Percentiles rank a stretch among this genome's conserved stretches.
Evolutionary conservation across 2,329 filamentous ascomycete genomes (phyloP).

Genomic region (Penicillium aurantiogriseum): DNA sequence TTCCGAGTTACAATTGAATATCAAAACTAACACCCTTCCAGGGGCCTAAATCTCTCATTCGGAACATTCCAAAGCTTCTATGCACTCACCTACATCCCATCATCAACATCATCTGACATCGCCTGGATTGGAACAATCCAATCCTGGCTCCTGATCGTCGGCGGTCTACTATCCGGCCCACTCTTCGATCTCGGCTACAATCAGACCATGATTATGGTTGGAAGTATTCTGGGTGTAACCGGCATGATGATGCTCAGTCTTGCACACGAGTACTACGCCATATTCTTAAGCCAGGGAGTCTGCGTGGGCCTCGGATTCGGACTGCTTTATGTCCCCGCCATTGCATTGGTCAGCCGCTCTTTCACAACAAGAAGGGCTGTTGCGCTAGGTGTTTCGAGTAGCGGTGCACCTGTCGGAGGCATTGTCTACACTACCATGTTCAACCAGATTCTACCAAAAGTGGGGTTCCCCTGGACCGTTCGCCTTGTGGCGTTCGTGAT

Average conservation of each 20-base stretch:
- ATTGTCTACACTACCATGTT: constrained; percentile 56
- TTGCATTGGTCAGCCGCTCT: constrained; percentile 52
- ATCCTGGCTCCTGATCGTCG: constrained; percentile 40
- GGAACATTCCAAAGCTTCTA: constrained; percentile 50
- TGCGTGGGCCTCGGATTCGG: constrained; percentile 47
- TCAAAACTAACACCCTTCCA: neutral
- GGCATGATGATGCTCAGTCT: constrained; percentile 44
- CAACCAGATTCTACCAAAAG: constrained; percentile 49
- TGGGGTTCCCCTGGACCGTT: constrained; percentile 60
- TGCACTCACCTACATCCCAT: constrained; percentile 12
- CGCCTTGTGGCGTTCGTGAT: constrained; percentile 56
- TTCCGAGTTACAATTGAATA: neutral
- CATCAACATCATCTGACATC: constrained; percentile 36
- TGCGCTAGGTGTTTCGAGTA: constrained; percentile 54
- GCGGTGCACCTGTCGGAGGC: constrained; percentile 56
- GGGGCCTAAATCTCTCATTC: constrained; percentile 33
- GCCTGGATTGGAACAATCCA: constrained; percentile 47
- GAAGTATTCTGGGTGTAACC: constrained; percentile 33
- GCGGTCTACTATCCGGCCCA: constrained; percentile 43
- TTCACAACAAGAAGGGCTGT: constrained; percentile 53
- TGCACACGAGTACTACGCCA: constrained; percentile 37
- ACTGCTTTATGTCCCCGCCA: constrained; percentile 42
- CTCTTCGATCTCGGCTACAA: constrained; percentile 45
- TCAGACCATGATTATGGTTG: constrained; percentile 33
- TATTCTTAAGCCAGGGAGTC: constrained; percentile 44